Percentiles rank a stretch among this genome's conserved stretches.
phyloP scores from a whole-genome alignment of 371 early-diverging fungal genomes.

The Nosema bombycis region DNA sequence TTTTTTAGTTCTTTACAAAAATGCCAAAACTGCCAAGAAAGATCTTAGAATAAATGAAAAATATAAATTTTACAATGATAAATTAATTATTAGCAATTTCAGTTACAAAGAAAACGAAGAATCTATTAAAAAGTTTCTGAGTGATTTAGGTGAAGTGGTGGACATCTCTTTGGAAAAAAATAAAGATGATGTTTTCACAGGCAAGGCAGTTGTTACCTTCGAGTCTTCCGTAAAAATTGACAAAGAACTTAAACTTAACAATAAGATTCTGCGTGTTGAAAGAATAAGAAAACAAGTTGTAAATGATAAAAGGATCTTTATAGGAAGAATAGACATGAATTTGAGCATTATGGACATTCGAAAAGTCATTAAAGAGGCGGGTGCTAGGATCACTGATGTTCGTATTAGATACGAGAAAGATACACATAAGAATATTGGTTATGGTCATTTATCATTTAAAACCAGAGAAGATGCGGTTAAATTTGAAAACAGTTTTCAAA shows the following conservation, averaged over 20 bases:
- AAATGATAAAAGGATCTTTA: constrained; percentile 55
- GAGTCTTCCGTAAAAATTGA: constrained; percentile 38
- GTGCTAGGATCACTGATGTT: constrained; percentile 47
- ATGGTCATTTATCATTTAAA: constrained; percentile 61
- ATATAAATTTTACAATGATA: constrained; percentile 27
- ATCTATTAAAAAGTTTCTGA: constrained; percentile 48
- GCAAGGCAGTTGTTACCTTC: constrained; percentile 60
- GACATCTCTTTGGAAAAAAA: constrained; percentile 53
- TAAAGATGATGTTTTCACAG: constrained; percentile 56
- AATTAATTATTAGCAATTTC: constrained; percentile 51
- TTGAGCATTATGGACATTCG: constrained; percentile 48
- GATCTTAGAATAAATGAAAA: constrained; percentile 1
- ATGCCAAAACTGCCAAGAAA: not conserved
- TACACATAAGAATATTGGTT: constrained; percentile 59
- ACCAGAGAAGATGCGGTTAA: constrained; percentile 51
- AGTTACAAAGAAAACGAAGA: constrained; percentile 59
- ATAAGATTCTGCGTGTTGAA: constrained; percentile 59
- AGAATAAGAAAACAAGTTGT: constrained; percentile 51
- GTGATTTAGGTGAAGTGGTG: constrained; percentile 55
- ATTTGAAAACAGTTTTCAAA: constrained; percentile 45
- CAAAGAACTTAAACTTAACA: constrained; percentile 43
- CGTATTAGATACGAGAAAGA: constrained; percentile 33
- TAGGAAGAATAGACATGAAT: constrained; percentile 57
- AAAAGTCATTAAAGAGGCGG: constrained; percentile 44
- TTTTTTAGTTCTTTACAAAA: not conserved